phyloP scores from a whole-genome alignment of 169 alveolate species.

The Plasmodium coatneyi region DNA sequence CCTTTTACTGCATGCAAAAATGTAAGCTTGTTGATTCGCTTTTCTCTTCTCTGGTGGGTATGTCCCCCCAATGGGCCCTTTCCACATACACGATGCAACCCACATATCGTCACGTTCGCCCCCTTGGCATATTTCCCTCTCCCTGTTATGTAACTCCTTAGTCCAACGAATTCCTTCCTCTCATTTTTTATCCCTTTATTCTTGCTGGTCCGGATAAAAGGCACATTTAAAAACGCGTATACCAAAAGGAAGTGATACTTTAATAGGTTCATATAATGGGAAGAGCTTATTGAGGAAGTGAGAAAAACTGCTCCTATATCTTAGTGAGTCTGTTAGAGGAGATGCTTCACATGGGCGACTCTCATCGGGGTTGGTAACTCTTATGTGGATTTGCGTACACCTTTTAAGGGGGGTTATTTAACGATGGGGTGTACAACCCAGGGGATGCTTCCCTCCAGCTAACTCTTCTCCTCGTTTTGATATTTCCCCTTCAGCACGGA shows the following conservation, averaged over 20 bases:
- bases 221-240: background rate
- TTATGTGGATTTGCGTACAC: background rate
- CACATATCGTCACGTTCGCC: background rate
- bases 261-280: background rate
- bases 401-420: background rate
- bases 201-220: background rate
- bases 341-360: background rate
- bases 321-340: background rate
- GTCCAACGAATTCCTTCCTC: background rate
- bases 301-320: background rate
- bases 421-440: background rate
- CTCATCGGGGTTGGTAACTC: background rate
- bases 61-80: background rate
- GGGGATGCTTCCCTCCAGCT: background rate
- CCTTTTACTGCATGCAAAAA: background rate
- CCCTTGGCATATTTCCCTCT: background rate
- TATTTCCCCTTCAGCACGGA: conserved; percentile 12
- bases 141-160: background rate
- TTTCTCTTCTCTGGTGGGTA: background rate
- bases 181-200: background rate
- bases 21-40: background rate
- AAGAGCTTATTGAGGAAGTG: background rate
- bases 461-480: background rate
- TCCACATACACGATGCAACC: background rate
- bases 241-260: background rate